Evolutionary conservation across 148 eudicot species (phyloP), one percentile per base, ranked within the genome.

Genomic region (Nyssa sinensis): DNA sequence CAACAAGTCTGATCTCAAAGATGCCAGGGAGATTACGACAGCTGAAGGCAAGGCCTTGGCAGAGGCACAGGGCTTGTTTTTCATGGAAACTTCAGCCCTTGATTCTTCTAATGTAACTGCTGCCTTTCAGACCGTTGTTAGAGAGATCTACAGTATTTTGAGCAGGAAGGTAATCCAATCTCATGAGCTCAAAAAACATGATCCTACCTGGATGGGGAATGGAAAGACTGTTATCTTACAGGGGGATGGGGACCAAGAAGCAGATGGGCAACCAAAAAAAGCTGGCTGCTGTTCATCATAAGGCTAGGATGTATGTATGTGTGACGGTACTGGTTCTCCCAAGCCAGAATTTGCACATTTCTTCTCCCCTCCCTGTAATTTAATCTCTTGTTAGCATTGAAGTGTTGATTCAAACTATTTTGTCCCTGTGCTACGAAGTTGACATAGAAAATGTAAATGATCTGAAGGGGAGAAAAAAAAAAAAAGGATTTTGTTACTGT

Each of bases 31-130:
- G 81, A 97, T 94, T 69, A 59, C 91, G 25, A 90, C 97, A 23
- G 86, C 91, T 5, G 96, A 94, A 80, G 98, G 98, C 62, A 94
- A 88, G 78, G 65, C 72, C 23, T 74, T 94, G 69, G 98, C 98
- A 0, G 97, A 94, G 79, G 79, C 90, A 35, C 89, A 94, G 69
- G 96, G 93, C 39, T 70, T 94, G 75, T 94, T 88, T 73, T 94
- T 94, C 80, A 87, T 94, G 2, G 98, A 94, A 83, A 94, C 98
- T 17, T 94, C 98, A 51, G 98, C 98, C 24, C 84, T 88, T 0
- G 96, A 94, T 76, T 92, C 98, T 3, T 94, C 98, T 31, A 94
- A 94, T 41, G 98, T 94, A 17, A 53, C 82, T 68, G 76, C 85
- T 67, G 98, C 97, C 2, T 94, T 94, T 67, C 89, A 94, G 76